Base-by-base conservation (phyloP, 2,329 filamentous ascomycete species). In the Cladophialophora bantiana region DNA sequence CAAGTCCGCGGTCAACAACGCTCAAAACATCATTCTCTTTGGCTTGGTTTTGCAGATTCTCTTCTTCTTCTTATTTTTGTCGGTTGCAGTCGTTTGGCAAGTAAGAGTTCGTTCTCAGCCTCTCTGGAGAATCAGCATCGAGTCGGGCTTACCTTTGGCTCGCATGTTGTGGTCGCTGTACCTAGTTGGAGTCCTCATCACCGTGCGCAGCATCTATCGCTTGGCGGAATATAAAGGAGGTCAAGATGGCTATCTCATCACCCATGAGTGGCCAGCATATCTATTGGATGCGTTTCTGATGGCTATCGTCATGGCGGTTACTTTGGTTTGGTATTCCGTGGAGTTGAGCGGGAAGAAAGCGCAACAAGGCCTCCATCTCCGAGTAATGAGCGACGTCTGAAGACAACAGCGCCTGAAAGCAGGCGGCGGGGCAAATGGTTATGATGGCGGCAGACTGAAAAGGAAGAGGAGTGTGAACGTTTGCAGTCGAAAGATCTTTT, bases 31-130 rank as follows among this genome's bases (percentile, higher is more conserved):
- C 65, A 86, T 75, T 48, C 75, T 77, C 68, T 75, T 64, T 3
- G 77, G 77, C 1, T 74, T 78, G 20, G 76, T 70, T 12, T 70
- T 89, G 12, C 87, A 89, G 72, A 75, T 88, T 26, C 77, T 81
- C 10, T 82, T 88, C 34, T 78, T 86, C 15, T 62, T 74, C 2
- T 73, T 82, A 20, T 88, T 89, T 70, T 31, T 85, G 10, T 45
- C 76, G 1, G 77, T 89, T 0, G 80, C 85, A 0, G 70, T 80
- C 2, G 65, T 84, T 0, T 87, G 87, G 75, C 82, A 88, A 68
- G 26, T 40, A 5, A 54, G 62, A 35, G 34, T 59, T 38, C 55
- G 56, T 7, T 54, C 34, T 5, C 20, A 36, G 45, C 45, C 62
- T n/a, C 55, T 59, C 18, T 59, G 55, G 55, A 32, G 53, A 20